Evolutionary conservation across 208 protist species (phyloP), one percentile per base, ranked within the genome.

Genomic region (Wallacemonas sp.): DNA sequence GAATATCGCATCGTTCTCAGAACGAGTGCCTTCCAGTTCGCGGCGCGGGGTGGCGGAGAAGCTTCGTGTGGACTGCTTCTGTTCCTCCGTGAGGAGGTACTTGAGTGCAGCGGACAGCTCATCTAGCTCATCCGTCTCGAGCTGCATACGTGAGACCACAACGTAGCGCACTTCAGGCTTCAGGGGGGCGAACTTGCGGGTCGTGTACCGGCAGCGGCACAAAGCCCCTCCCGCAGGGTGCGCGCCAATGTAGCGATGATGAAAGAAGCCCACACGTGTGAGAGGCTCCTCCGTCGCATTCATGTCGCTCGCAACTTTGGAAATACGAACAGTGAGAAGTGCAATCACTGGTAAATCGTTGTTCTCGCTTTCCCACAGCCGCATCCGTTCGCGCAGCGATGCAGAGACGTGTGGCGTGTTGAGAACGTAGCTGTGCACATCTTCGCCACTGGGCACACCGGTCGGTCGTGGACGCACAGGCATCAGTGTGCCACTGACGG

Each of bases 221-320:
- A 44, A 21, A 2, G n/a, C 3, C 19, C 31, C 26, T 9, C 26
- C 15, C 24, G 33, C 19, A 12, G 30, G 22, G 15, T 44, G 44
- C 12, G 24, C 5, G 24, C 34, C 41, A n/a, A 66, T 67, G 51
- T 70, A 56, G 42, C 75, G 70, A 17, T 71, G 65, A 45, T 81
- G 72, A 59, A 73, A 81, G 38, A 81, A 77, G 62, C 67, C 61
- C 8, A 72, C 75, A 19, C 34, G 49, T 3, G 38, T 68, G 41
- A 81, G 51, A 2, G 75, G 75, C 24, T 65, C 58, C 47, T 66
- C 21, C 30, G 19, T 61, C 53, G 60, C 62, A 41, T 81, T 54
- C 75, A 81, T 81, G 33, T 77, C 75, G 8, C 70, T 66, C 4
- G 75, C 75, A 1, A 58, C 61, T 49, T 77, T 68, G 1, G 70